Base-by-base conservation (phyloP, 441 rosid genomes). In the Brassica balearica region DNA sequence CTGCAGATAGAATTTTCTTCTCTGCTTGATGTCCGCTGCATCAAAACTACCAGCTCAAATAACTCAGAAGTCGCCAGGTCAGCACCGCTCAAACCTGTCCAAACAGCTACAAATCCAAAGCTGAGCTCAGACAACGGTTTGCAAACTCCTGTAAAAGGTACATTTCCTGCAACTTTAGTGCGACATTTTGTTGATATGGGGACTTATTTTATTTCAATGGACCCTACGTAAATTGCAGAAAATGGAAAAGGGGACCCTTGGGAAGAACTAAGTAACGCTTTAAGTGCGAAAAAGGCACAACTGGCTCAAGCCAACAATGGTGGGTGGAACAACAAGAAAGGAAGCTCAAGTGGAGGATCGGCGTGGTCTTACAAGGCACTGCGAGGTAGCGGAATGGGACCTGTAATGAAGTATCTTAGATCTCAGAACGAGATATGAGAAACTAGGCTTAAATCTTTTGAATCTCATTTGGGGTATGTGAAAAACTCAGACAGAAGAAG, bases 321-420 rank as follows among this genome's bases (percentile, higher is more conserved):
- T 77, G 86, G 85, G 12, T 87, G 91, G 89, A 84, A 76, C 48
- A 84, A 76, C 48, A 75, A 48, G 59, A 68, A 85, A 62, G 88
- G 80, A 79, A 82, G 82, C 80, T 81, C 94, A 41, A 85, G 88
- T 78, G 81, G 83, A 74, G 84, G 83, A 75, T 69, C 90, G 22
- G 8, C 59, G 4, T 85, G 92, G 93, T 86, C 95, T 59, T 75
- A 76, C 80, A 80, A 72, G 74, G 83, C 77, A 34, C 73, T 80
- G 12, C 87, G 97, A 78, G 82, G 96, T 68, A 86, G 98, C 58
- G 96, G 95, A 2, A 72, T 95, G 71, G 98, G 97, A 77, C 98
- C 96, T 12, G 89, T 91, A 3, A 78, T 93, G 90, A 90, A 92
- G n/a, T 77, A 87, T 67, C 83, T 95, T 74, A 87, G 96, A 75